These are phyloP conservation scores for Crucibulum laeve DNA, from an alignment of 768 basidiomycete species.

Conservation along the genomic window DNA sequence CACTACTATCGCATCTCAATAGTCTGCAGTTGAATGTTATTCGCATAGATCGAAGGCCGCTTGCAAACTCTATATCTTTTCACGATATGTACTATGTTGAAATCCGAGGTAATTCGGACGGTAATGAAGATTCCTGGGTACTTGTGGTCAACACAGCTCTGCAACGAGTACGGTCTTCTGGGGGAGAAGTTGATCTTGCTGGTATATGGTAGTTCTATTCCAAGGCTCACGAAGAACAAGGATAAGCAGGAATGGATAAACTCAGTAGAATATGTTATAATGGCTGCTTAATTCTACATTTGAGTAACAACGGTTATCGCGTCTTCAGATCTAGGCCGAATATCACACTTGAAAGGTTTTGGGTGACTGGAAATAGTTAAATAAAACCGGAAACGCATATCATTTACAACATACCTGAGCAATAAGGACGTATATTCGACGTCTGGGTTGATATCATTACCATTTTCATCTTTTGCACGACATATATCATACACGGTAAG, in stretches of 20 bases:
- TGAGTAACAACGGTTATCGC: too few relatives aligned
- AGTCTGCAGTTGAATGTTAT: constrained; percentile 37
- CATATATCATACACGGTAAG: constrained; percentile 34
- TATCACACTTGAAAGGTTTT: constrained; percentile 30
- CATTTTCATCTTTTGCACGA: constrained; percentile 29
- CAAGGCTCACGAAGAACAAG: not conserved
- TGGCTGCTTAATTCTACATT: too few relatives aligned
- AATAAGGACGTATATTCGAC: constrained; percentile 28
- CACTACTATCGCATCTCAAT: constrained; percentile 15
- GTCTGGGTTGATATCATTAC: constrained; percentile 25
- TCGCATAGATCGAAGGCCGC: constrained; percentile 67
- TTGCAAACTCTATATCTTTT: constrained; percentile 39
- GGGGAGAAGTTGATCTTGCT: constrained; percentile 32
- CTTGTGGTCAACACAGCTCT: constrained; percentile 30
- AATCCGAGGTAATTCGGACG: too few relatives aligned
- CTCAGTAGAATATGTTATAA: too few relatives aligned
- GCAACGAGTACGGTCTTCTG: constrained; percentile 23
- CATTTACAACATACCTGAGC: constrained; percentile 24
- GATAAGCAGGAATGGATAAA: too few relatives aligned
- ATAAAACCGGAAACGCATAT: constrained; percentile 1
- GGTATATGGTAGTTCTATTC: constrained; percentile 42
- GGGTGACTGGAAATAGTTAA: constrained; percentile 27
- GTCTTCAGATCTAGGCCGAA: not conserved
- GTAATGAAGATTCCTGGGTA: too few relatives aligned
- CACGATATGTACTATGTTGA: constrained; percentile 65